Base-by-base conservation (phyloP, 2,329 filamentous ascomycete species). In the Acephala macrosclerotiorum region DNA sequence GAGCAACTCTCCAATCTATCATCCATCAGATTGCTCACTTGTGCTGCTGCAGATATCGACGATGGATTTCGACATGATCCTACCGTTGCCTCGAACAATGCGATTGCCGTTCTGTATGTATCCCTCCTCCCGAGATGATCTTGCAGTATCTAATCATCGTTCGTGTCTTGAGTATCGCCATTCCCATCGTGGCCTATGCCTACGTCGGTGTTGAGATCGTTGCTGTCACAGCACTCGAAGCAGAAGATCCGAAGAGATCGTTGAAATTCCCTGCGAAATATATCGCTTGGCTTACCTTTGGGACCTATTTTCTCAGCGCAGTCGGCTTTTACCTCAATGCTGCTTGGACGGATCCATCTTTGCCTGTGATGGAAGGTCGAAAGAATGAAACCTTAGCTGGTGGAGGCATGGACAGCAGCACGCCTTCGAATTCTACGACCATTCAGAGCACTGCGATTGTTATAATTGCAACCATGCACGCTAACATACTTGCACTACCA, bases 151-250 rank as follows among this genome's bases (percentile, higher is more conserved):
- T 62, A 36, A 58, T 33, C 12, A 40, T 12, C 20, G 25, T 9
- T 55, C 4, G 6, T 36, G 38, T 12, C n/a, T 49, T 22, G 33
- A 66, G 77, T 9, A 72, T 77, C 42, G 70, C 70, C 4, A 72
- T 79, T 8, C 76, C 76, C 73, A 53, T 75, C 5, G 72, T 73
- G 42, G 70, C 72, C 3, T 79, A 75, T 20, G 72, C 75, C 16
- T 79, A 73, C 47, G 68, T 75, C 14, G 77, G 77, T 0, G 71
- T 79, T 11, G 77, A 79, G 51, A 73, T 77, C 3, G 70, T 77
- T 0, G 74, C 77, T 0, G 73, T 76, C 4, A 77, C 75, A 9
- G 77, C 77, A 1, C 68, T 78, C 12, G 77, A 79, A 67, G 77
- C 76, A n/a, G 67, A 68, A 33, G 64, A 70, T 20, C 69, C 70